phyloP scores from a whole-genome alignment of 441 rosid species.

The Brassica balearica region DNA sequence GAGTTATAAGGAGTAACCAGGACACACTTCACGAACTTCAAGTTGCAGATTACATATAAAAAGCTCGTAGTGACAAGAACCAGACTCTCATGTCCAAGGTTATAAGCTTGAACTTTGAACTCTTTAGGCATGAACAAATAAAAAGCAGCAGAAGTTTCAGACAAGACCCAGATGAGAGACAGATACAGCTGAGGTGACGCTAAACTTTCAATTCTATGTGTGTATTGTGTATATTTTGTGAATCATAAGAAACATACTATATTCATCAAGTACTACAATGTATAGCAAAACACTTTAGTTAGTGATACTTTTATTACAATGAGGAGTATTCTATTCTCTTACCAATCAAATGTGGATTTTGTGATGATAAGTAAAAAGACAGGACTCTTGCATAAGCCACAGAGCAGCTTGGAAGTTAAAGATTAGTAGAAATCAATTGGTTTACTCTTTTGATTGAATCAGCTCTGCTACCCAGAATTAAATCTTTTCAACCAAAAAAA shows the following conservation, averaged over 20 bases:
- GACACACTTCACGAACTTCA: conserved; percentile 58
- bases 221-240: conserved; percentile 28
- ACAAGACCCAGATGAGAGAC: conserved; percentile 5
- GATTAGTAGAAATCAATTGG: neutral
- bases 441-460: neutral
- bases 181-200: conserved; percentile 13
- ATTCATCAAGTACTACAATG: conserved; percentile 12
- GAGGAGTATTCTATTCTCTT: neutral
- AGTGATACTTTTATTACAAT: neutral
- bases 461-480: neutral
- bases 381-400: neutral
- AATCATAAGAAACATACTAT: conserved; percentile 24
- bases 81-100: conserved; percentile 5
- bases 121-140: neutral
- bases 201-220: conserved; percentile 24
- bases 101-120: neutral
- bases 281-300: conserved; percentile 31
- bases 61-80: conserved; percentile 13
- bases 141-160: conserved; percentile 17
- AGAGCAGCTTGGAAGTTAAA: neutral
- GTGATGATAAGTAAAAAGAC: neutral
- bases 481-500: neutral
- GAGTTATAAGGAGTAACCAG: conserved; percentile 66
- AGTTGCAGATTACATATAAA: conserved; percentile 58
- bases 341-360: neutral